Conservation (phyloP, 2,329 filamentous ascomycete species). For the Pezicula rhizophila region DNA sequence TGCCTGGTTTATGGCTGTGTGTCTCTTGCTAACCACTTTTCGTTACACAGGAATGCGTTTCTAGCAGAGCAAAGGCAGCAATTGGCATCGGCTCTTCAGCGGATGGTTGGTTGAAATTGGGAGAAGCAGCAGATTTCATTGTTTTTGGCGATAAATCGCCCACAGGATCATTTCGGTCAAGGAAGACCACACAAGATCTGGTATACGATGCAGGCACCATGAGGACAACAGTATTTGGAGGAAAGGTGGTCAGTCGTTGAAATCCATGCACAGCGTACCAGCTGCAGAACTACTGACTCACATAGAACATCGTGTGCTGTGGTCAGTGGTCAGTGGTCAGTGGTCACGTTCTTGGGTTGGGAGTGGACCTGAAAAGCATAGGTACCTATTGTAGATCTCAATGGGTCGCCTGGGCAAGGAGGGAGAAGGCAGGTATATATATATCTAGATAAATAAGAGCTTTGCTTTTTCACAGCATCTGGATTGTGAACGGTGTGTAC, state of each 20-base stretch:
- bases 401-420: no score
- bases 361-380: no score
- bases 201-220: slow-evolving; percentile 23
- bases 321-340: no score
- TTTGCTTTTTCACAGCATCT: no score
- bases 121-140: slow-evolving; percentile 23
- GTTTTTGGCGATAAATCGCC: slow-evolving; percentile 16
- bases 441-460: no score
- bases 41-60: slow-evolving; percentile 22
- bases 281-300: no score
- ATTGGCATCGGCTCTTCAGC: slow-evolving; percentile 17
- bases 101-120: slow-evolving; percentile 14
- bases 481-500: no score
- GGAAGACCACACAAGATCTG: slow-evolving; percentile 22
- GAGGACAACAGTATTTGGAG: slow-evolving; percentile 20
- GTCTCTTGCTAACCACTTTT: slow-evolving; percentile 3
- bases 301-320: no score
- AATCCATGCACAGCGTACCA: neutral
- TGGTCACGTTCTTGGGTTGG: no score
- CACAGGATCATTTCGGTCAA: slow-evolving; percentile 16
- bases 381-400: no score
- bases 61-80: slow-evolving; percentile 22
- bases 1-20: neutral
- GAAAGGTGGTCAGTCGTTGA: slow-evolving; percentile 6
- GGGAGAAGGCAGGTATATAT: no score